These are phyloP conservation scores for Auricularia auricula-judae DNA, from an alignment of 768 basidiomycete genomes.

Conservation along the genomic window DNA sequence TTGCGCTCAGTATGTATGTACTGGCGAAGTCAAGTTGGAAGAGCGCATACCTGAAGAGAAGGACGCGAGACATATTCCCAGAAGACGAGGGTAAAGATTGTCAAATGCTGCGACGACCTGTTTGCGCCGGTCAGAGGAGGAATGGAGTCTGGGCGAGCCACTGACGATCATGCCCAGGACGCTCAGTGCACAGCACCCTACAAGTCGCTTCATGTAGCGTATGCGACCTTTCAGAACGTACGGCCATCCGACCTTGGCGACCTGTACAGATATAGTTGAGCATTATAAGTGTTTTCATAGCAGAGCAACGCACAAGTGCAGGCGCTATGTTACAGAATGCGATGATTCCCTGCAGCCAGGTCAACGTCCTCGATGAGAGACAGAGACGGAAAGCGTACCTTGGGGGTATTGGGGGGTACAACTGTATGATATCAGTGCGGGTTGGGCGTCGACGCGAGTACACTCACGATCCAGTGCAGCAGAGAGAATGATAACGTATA, in stretches of 20 bases:
- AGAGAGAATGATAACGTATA: conserved; percentile 33
- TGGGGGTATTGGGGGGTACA: conserved; percentile 83
- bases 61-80: conserved; percentile 75
- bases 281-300: too few relatives aligned
- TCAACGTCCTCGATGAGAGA: neutral
- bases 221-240: conserved; percentile 81
- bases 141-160: conserved; percentile 4
- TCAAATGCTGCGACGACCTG: conserved; percentile 74
- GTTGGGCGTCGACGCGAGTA: too few relatives aligned
- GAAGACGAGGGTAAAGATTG: conserved; percentile 50
- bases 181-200: conserved; percentile 66
- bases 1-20: conserved; percentile 5
- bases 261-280: neutral
- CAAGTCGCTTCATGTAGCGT: conserved; percentile 62
- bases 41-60: conserved; percentile 64
- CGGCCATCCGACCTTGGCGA: conserved; percentile 88
- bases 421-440: conserved; percentile 22
- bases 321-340: conserved; percentile 93
- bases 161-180: conserved; percentile 81
- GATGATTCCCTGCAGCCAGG: conserved; percentile 51
- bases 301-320: conserved; percentile 29
- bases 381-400: conserved; percentile 20
- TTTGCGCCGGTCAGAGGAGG: neutral
- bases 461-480: conserved; percentile 64
- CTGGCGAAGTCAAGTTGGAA: neutral